Conservation (phyloP, 2,329 filamentous ascomycete genomes). For the Trichophyton rubrum region DNA sequence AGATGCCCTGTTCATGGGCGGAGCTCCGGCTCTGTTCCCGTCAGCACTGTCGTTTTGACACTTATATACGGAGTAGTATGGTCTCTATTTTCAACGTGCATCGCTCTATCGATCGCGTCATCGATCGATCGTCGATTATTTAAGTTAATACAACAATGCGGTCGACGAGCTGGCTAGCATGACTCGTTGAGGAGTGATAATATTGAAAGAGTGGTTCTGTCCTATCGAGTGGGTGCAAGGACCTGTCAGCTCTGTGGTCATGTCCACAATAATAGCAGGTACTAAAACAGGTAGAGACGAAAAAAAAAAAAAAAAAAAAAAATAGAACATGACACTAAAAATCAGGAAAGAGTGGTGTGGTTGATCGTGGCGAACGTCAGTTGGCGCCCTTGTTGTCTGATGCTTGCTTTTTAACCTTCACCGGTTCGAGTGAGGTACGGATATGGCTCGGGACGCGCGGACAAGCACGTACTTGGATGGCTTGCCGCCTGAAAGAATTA, state of each 20-base stretch:
- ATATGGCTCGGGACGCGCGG: too few species aligned
- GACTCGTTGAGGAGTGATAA: background rate
- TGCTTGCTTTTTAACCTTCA: background rate
- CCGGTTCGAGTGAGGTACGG: too few species aligned
- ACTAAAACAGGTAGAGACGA: background rate
- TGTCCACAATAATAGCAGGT: background rate
- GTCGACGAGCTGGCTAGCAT: background rate
- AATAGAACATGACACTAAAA: too few species aligned
- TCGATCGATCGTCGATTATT: background rate
- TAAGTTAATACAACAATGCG: background rate
- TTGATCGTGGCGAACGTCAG: background rate
- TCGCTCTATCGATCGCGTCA: background rate
- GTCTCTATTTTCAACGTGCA: background rate
- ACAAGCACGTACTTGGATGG: too few species aligned
- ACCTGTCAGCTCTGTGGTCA: background rate
- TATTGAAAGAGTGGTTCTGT: background rate
- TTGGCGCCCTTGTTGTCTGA: background rate
- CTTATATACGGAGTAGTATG: too few species aligned
- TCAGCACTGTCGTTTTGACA: too few species aligned
- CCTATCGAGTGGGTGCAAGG: too few species aligned
- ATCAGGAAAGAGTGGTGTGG: background rate
- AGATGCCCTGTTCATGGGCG: too few species aligned
- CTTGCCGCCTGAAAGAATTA: too few species aligned
- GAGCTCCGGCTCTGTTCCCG: too few species aligned
- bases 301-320: too few species aligned